A percentile compares a stretch with the other conserved stretches of the same genome.
Conservation (phyloP, 441 rosid species). For the Eugenia klotzschiana region DNA sequence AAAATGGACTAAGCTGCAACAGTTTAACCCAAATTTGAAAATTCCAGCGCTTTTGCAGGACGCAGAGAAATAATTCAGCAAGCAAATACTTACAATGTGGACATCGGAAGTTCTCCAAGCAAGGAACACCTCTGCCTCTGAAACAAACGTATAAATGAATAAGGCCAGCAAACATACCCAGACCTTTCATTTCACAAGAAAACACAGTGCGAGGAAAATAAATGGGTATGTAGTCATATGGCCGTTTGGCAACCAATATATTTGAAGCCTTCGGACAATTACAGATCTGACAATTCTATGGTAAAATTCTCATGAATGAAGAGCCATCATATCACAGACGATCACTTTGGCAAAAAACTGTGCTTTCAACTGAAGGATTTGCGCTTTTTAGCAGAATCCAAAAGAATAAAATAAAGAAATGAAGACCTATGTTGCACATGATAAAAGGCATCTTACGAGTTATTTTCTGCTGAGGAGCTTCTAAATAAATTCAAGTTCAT, state of each 20-base stretch:
- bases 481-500: slow-evolving; percentile 60
- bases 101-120: slow-evolving; percentile 44
- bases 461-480: slow-evolving; percentile 31
- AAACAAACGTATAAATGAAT: neutral
- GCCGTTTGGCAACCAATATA: neutral
- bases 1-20: neutral
- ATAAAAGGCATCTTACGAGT: slow-evolving; percentile 26
- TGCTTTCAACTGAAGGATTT: neutral
- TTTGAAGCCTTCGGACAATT: neutral
- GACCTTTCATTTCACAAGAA: neutral
- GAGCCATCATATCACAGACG: neutral
- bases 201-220: neutral
- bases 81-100: slow-evolving; percentile 40
- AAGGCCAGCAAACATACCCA: neutral
- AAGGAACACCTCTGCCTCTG: slow-evolving; percentile 28
- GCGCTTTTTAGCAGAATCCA: neutral
- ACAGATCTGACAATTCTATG: neutral
- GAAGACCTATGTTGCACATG: neutral
- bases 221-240: neutral
- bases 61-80: neutral
- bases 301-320: neutral
- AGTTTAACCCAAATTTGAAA: neutral
- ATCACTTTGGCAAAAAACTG: neutral
- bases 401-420: neutral
- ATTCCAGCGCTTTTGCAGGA: neutral